Evolutionary conservation across 768 basidiomycete genomes (phyloP).

Genomic region (Galerina marginata): DNA sequence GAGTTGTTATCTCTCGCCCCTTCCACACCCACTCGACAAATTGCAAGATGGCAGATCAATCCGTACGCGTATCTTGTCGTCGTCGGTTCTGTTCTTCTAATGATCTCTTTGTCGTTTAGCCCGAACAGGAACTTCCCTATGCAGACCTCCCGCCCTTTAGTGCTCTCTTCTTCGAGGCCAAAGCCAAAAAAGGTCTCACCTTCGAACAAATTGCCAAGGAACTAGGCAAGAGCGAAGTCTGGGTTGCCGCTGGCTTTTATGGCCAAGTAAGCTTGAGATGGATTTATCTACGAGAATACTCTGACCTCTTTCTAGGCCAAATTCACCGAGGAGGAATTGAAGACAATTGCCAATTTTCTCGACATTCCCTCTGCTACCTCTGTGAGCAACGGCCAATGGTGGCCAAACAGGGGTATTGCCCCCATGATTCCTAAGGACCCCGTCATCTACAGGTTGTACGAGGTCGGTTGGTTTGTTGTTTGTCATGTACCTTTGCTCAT

Average conservation of each 20-base stretch:
- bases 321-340: constrained; percentile 62
- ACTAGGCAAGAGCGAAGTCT: constrained; percentile 78
- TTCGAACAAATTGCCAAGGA: constrained; percentile 72
- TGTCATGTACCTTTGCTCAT: background rate
- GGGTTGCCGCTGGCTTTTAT: constrained; percentile 84
- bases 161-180: constrained; percentile 62
- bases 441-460: constrained; percentile 81
- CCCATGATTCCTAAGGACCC: constrained; percentile 80
- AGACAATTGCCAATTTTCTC: constrained; percentile 53
- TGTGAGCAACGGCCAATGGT: constrained; percentile 70
- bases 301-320: constrained; percentile 61
- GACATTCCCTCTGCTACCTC: constrained; percentile 50
- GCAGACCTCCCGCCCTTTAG: constrained; percentile 58
- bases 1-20: constrained; percentile 1
- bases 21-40: background rate
- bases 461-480: constrained; percentile 55
- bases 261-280: constrained; percentile 59
- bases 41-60: constrained; percentile 12
- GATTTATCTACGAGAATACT: background rate
- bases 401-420: constrained; percentile 73
- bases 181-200: constrained; percentile 71
- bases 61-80: constrained; percentile 10
- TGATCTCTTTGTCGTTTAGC: constrained; percentile 37
- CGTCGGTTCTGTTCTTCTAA: background rate
- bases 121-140: constrained; percentile 50